Percentiles rank a stretch among this genome's conserved stretches.
These are phyloP conservation scores for Cardamine resedifolia DNA, from an alignment of 345 rosid species.

Conservation along the genomic window DNA sequence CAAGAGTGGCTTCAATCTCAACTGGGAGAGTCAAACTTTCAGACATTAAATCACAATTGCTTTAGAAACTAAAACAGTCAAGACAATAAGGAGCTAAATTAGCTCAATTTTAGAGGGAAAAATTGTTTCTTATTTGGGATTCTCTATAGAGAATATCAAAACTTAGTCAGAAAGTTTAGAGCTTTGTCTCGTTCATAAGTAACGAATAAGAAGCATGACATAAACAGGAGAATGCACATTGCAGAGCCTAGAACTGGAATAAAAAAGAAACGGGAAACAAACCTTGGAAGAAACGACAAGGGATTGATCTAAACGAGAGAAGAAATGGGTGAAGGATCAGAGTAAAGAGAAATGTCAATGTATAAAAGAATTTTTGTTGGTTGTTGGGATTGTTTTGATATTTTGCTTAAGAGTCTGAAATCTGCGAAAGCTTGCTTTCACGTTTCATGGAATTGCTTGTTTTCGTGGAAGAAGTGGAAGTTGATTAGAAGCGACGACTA, in stretches of 20 bases:
- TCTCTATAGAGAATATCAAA: not conserved
- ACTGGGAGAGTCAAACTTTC: not conserved
- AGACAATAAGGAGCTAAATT: not conserved
- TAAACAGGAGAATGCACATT: not conserved
- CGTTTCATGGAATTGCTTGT: slow-evolving; percentile 36
- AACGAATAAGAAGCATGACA: not conserved
- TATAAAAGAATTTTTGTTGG: slow-evolving; percentile 16
- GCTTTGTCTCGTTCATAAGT: slow-evolving; percentile 2
- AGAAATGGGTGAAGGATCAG: slow-evolving; percentile 7
- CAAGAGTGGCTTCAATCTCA: slow-evolving; percentile 12
- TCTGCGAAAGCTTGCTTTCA: slow-evolving; percentile 32
- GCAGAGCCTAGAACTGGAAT: not conserved
- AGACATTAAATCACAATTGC: not conserved
- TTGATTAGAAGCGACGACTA: slow-evolving; percentile 40
- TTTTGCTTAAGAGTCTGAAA: slow-evolving; percentile 23
- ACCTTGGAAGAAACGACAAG: slow-evolving; percentile 9
- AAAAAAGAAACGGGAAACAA: slow-evolving; percentile 1
- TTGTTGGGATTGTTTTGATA: not conserved
- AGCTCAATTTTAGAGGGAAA: not conserved
- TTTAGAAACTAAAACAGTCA: not conserved
- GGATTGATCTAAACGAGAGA: not conserved
- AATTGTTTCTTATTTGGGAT: not conserved
- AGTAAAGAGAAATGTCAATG: not conserved
- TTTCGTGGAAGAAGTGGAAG: slow-evolving; percentile 35
- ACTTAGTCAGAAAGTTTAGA: slow-evolving; percentile 8